phyloP scores from a whole-genome alignment of 805 yeast genomes.

The Wickerhamiella brachini region DNA sequence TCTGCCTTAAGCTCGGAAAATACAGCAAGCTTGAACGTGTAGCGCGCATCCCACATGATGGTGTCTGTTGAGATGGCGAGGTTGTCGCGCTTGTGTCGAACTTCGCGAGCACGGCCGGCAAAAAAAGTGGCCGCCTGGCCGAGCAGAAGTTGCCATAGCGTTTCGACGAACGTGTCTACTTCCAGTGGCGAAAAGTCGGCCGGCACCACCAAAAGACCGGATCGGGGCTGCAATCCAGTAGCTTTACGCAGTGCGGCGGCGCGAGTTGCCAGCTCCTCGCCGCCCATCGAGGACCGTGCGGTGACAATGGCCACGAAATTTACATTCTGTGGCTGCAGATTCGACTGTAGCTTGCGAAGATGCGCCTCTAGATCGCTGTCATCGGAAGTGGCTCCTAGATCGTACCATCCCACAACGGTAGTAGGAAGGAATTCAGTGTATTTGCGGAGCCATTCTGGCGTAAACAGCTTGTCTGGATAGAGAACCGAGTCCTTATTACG shows the following conservation, averaged over 20 bases:
- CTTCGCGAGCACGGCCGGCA: constrained; percentile 9
- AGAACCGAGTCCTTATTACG: constrained; percentile 28
- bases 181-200: constrained; percentile 30
- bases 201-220: constrained; percentile 33
- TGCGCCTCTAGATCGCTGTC: constrained; percentile 14
- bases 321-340: constrained; percentile 3
- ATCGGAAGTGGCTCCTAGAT: not conserved
- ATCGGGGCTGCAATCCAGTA: constrained; percentile 32
- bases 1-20: constrained; percentile 37
- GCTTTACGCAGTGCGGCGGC: constrained; percentile 26
- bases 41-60: constrained; percentile 37
- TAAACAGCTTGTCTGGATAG: constrained; percentile 31
- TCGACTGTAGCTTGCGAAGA: constrained; percentile 23
- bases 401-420: constrained; percentile 26
- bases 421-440: constrained; percentile 36
- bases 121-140: constrained; percentile 34
- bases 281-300: not conserved
- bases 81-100: constrained; percentile 13
- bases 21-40: constrained; percentile 37
- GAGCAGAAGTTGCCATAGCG: constrained; percentile 28
- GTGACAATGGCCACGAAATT: not conserved
- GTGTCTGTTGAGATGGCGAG: constrained; percentile 16
- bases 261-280: constrained; percentile 15
- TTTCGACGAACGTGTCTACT: constrained; percentile 27
- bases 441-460: constrained; percentile 40